Base-by-base conservation (phyloP, 495 filamentous ascomycete genomes). In the Penicillium ucsense region DNA sequence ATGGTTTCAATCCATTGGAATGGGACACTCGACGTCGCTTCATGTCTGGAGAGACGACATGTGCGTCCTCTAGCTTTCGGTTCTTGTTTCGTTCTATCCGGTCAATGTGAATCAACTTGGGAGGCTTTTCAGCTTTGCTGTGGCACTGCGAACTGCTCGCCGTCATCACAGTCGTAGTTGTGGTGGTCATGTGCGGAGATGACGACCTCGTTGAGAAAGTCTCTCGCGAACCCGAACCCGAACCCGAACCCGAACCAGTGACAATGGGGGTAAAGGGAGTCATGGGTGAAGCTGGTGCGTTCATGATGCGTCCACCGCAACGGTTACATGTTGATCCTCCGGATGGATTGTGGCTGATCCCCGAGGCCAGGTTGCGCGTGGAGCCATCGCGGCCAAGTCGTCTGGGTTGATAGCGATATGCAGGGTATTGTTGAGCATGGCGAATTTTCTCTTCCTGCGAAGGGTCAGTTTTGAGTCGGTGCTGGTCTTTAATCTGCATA, bases 401-500 rank as follows among this genome's bases (percentile, higher is more conserved):
- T 31, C 89, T 85, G 36, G 92, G 92, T 63, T 95, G 89, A 63
- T 95, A 98, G 57, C 88, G 79, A 63, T 98, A 98, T 46, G 86
- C 84, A 4, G 92, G 92, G 62, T 95, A 95, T 64, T 92, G 85
- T 51, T 82, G 82, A 55, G 86, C 84, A 68, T 98, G 92, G 5
- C 86, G 84, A 46, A 81, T 70, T 68, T 97, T 97, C 62, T 97
- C 92, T 68, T 95, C 88, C 81, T 89, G 53, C 6, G 20, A 11
- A 5, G 34, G 33, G 31, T 43, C 41, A 12, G 53, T 39, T 5
- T 5, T 3, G 38, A 5, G 3, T 30, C 34, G 38, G 3, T 28
- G 2, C 4, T 32, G 5, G 27, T 2, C 36, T 37, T 5, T 47
- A 28, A 44, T 3, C 37, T 1, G 6, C 36, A 27, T 7, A 27